Conservation (phyloP, 192 early-diverging fungal species). For the Podila horticola region DNA sequence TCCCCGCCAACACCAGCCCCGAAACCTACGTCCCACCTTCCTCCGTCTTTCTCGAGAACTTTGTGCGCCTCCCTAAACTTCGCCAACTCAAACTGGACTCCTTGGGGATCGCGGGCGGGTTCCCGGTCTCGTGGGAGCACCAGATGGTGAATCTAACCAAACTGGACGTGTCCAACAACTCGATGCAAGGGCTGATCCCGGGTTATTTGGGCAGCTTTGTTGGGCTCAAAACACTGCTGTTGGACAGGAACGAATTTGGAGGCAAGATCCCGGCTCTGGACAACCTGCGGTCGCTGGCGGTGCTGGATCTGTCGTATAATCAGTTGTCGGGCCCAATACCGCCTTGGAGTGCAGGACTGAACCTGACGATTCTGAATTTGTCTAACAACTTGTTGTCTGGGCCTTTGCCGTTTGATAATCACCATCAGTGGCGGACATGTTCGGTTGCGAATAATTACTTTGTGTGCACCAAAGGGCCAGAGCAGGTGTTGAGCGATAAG, state of each 20-base stretch:
- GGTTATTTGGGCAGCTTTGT: constrained; percentile 21
- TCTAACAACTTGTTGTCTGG: constrained; percentile 47
- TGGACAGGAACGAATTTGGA: constrained; percentile 51
- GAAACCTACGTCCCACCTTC: constrained; percentile 7
- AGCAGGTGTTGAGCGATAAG: constrained; percentile 33
- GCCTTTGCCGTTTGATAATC: constrained; percentile 24
- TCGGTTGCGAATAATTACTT: constrained; percentile 47
- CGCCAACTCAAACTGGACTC: constrained; percentile 42
- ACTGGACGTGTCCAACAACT: constrained; percentile 43
- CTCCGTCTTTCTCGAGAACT: constrained; percentile 27
- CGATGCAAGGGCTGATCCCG: constrained; percentile 37
- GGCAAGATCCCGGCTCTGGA: constrained; percentile 22
- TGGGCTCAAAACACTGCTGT: constrained; percentile 28
- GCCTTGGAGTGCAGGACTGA: constrained; percentile 34
- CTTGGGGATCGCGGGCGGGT: constrained; percentile 20
- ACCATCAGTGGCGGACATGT: constrained; percentile 31
- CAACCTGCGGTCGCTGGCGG: constrained; percentile 9
- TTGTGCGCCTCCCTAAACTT: constrained; percentile 17
- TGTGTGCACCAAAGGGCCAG: constrained; percentile 42
- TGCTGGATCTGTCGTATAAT: constrained; percentile 39
- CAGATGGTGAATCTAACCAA: constrained; percentile 44
- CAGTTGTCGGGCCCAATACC: constrained; percentile 40
- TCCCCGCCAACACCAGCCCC: constrained; percentile 14
- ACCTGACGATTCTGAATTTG: constrained; percentile 36
- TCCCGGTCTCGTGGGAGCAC: constrained; percentile 36